Base-by-base conservation (phyloP, 2,329 filamentous ascomycete genomes). In the Zasmidium cellare region DNA sequence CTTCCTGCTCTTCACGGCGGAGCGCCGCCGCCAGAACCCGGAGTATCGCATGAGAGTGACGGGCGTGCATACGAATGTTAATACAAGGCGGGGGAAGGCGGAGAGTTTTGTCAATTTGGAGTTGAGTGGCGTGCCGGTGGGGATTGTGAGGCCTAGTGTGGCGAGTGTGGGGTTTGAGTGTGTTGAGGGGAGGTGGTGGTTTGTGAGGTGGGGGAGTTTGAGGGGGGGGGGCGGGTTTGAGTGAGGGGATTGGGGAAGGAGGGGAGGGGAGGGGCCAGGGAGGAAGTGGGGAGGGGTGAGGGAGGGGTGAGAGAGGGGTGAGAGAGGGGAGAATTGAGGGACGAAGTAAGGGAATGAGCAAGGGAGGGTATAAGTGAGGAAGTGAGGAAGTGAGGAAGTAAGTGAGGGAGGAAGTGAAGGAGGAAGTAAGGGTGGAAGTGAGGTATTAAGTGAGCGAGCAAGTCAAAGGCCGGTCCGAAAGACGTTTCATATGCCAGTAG, bases 201-300 rank as follows among this genome's bases (percentile, higher is more conserved):
- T 41, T 46, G 22, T 20, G 22, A 54, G 28, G 44, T 54, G 44
- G 51, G 31, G 9, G 22, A 54, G 51, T 31, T 35, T 54, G 23
- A 54, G 51, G 24, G 51, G 51, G 19, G 18, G 46, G 16, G 51
- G 22, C n/a, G 51, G n/a, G 28, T 54, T 9, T 41, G 35, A 41
- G 16, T 41, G 28, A 31, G 28, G 7, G 7, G 28, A 31, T 7
- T 31, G 28, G 7, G 28, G n/a, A n/a, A n/a, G n/a, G n/a, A n/a
- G n/a, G n/a, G n/a, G n/a, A n/a, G n/a, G n/a, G n/a, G n/a, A n/a
- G n/a, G n/a, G n/a, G n/a, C n/a, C n/a, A n/a, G n/a, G n/a, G n/a
- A n/a, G n/a, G n/a, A n/a, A n/a, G n/a, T n/a, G n/a, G n/a, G n/a
- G n/a, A n/a, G n/a, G n/a, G n/a, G n/a, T n/a, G n/a, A n/a, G n/a